These are phyloP conservation scores for Colletotrichum salicis DNA, from an alignment of 2,329 filamentous ascomycete species.

Conservation along the genomic window DNA sequence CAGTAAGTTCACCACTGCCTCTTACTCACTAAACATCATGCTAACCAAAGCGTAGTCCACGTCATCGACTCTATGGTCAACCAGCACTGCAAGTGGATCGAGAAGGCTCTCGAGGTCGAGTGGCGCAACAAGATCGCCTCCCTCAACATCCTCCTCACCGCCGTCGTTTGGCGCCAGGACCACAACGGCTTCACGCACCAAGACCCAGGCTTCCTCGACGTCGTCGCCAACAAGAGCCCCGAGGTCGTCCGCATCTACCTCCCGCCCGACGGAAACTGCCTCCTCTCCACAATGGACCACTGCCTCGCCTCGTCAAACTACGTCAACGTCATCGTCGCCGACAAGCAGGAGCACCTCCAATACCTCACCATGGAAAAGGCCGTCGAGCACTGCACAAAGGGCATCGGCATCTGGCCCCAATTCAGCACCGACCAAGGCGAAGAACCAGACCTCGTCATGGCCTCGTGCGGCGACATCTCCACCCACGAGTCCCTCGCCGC, in stretches of 20 bases:
- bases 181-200: conserved; percentile 88
- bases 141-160: conserved; percentile 82
- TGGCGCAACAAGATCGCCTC: conserved; percentile 80
- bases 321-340: conserved; percentile 82
- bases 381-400: conserved; percentile 80
- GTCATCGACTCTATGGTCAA: conserved; percentile 89
- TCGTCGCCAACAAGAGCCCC: conserved; percentile 82
- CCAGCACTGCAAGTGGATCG: conserved; percentile 83
- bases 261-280: conserved; percentile 81
- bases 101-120: conserved; percentile 82
- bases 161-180: conserved; percentile 84
- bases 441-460: conserved; percentile 81
- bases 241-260: conserved; percentile 85
- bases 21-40: not conserved
- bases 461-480: conserved; percentile 78
- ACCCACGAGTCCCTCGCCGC: conserved; percentile 81
- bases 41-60: conserved; percentile 58
- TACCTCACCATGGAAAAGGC: conserved; percentile 80
- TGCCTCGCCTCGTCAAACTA: conserved; percentile 80
- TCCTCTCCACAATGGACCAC: conserved; percentile 81
- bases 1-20: conserved; percentile 44
- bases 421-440: conserved; percentile 76
- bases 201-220: conserved; percentile 82
- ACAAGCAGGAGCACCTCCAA: conserved; percentile 83
- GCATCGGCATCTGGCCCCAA: conserved; percentile 81